A percentile compares a stretch with the other conserved stretches of the same genome.
Evolutionary conservation across 2,329 filamentous ascomycete species (phyloP).

Genomic region (Lojkania enalia): DNA sequence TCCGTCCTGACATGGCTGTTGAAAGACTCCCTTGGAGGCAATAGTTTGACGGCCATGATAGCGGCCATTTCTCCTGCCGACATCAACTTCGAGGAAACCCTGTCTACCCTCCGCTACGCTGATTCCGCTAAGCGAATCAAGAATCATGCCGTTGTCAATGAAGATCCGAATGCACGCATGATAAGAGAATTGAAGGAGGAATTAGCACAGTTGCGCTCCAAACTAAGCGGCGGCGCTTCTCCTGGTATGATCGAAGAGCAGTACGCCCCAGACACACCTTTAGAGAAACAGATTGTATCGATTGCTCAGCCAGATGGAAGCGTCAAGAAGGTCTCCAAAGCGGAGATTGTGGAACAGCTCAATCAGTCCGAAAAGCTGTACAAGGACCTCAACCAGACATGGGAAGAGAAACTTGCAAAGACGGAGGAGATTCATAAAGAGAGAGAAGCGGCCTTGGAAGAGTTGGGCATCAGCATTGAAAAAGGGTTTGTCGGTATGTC

Average conservation of each 20-base stretch:
- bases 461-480: constrained; percentile 97
- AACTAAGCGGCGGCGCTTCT: constrained; percentile 61
- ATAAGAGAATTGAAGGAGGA: constrained; percentile 98
- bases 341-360: constrained; percentile 95
- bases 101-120: constrained; percentile 93
- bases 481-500: constrained; percentile 95
- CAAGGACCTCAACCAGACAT: constrained; percentile 94
- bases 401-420: constrained; percentile 94
- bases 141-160: constrained; percentile 99
- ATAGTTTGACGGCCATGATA: constrained; percentile 99
- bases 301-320: constrained; percentile 84
- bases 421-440: constrained; percentile 98
- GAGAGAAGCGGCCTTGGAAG: constrained; percentile 89
- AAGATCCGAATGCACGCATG: constrained; percentile 98
- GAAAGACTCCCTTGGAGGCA: constrained; percentile 95
- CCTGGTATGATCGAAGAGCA: constrained; percentile 65
- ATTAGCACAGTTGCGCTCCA: constrained; percentile 79
- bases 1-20: constrained; percentile 94
- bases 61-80: constrained; percentile 97
- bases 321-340: constrained; percentile 95
- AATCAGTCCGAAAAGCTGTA: constrained; percentile 96
- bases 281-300: constrained; percentile 95
- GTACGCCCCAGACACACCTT: constrained; percentile 88
- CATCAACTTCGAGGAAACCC: constrained; percentile 98
- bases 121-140: constrained; percentile 99